Conservation (phyloP, 768 basidiomycete species). For the Russula virescens region DNA sequence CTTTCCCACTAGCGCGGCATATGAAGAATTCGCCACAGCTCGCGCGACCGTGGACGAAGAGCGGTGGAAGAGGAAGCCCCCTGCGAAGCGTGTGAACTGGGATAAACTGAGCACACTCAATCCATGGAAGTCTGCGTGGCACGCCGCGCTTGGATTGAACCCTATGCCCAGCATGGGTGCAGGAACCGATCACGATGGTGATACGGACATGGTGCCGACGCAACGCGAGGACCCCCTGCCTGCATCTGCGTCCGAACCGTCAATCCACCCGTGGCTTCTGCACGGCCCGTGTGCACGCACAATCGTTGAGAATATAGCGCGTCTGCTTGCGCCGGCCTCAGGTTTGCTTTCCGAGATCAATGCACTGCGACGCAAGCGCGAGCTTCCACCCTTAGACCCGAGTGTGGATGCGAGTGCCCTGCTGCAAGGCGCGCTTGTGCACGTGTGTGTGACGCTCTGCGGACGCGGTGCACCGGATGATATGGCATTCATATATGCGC, state of each 20-base stretch:
- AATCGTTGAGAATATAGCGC: constrained; percentile 41
- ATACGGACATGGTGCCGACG: constrained; percentile 44
- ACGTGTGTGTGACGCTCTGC: constrained; percentile 56
- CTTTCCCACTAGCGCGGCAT: constrained; percentile 55
- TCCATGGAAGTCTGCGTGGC: constrained; percentile 80
- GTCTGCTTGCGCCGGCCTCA: constrained; percentile 37
- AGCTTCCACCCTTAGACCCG: constrained; percentile 36
- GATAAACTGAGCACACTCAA: constrained; percentile 55
- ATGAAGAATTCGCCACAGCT: constrained; percentile 42
- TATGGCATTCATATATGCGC: constrained; percentile 62
- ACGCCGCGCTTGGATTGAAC: constrained; percentile 51
- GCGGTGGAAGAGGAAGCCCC: constrained; percentile 75
- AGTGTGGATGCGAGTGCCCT: constrained; percentile 39
- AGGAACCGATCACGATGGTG: constrained; percentile 5
- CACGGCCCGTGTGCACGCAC: constrained; percentile 46
- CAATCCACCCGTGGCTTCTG: constrained; percentile 59
- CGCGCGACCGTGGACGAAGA: constrained; percentile 49
- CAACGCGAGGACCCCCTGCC: constrained; percentile 43
- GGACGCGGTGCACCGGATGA: constrained; percentile 70
- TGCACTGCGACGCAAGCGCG: constrained; percentile 50
- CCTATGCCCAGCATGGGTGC: not conserved
- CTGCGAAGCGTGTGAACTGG: constrained; percentile 79
- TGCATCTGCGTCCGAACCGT: constrained; percentile 9
- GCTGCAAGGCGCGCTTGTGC: constrained; percentile 57
- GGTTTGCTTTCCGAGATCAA: constrained; percentile 53